phyloP scores from a whole-genome alignment of 164 flowering plant species.

The Magnolia officinalis region DNA sequence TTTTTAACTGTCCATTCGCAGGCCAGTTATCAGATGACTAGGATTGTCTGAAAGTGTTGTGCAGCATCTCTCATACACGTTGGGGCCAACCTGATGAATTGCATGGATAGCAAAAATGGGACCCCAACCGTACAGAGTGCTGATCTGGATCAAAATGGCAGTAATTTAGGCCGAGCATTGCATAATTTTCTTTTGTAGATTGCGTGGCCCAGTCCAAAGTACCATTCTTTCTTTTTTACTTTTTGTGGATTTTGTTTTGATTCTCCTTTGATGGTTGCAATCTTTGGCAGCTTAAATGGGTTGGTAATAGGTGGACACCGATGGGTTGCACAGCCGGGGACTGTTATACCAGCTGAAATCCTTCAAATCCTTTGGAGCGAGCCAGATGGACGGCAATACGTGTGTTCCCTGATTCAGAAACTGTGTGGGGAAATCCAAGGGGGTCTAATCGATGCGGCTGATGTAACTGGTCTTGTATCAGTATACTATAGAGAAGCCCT shows the following conservation, averaged over 20 bases:
- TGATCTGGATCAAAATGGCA: too few relatives aligned
- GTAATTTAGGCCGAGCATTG: too few relatives aligned
- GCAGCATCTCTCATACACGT: too few relatives aligned
- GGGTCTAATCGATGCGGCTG: not conserved
- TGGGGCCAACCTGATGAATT: too few relatives aligned
- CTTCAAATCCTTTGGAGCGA: slow-evolving; percentile 32
- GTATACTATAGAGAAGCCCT: slow-evolving; percentile 19
- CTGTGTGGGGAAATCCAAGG: slow-evolving; percentile 17
- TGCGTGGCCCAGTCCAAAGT: too few relatives aligned
- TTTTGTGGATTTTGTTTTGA: slow-evolving; percentile 2
- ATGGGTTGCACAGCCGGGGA: slow-evolving; percentile 37
- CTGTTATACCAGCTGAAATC: slow-evolving; percentile 32
- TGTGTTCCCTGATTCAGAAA: slow-evolving; percentile 10
- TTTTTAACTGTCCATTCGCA: too few relatives aligned
- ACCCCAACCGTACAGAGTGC: not conserved
- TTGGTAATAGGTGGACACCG: slow-evolving; percentile 12
- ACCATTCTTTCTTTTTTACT: not conserved
- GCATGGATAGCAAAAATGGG: not conserved
- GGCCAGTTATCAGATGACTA: too few relatives aligned
- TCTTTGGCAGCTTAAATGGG: slow-evolving; percentile 35
- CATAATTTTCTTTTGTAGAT: too few relatives aligned
- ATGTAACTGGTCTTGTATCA: slow-evolving; percentile 7
- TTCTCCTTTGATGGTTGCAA: not conserved
- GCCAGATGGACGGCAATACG: slow-evolving; percentile 28
- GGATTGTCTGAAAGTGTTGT: too few relatives aligned